A percentile compares a stretch with the other conserved stretches of the same genome.
phyloP scores from a whole-genome alignment of 1,284 basidiomycete species.

The Leccinum huronense region DNA sequence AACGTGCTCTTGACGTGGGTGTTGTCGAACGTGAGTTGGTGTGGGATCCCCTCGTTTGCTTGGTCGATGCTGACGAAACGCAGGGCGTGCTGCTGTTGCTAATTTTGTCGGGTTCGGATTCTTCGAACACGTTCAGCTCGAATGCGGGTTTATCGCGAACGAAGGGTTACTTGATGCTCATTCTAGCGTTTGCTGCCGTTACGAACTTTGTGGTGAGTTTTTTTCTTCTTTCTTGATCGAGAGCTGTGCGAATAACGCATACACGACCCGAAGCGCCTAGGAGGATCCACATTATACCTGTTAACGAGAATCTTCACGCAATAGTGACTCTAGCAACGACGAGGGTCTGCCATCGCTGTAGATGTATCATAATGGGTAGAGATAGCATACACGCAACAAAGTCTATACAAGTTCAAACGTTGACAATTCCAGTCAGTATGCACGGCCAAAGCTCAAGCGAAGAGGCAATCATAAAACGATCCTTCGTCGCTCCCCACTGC shows the following conservation, averaged over 20 bases:
- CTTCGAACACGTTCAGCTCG: constrained; percentile 62
- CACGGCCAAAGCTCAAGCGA: constrained; percentile 29
- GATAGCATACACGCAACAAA: neutral
- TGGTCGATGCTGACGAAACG: constrained; percentile 1
- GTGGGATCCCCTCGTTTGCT: neutral
- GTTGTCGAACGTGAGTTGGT: constrained; percentile 68
- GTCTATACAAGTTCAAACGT: neutral
- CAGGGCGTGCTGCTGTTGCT: constrained; percentile 72
- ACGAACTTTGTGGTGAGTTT: constrained; percentile 59
- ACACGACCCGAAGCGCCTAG: constrained; percentile 46
- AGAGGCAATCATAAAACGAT: constrained; percentile 44
- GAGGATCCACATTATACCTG: constrained; percentile 64
- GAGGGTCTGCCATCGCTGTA: neutral
- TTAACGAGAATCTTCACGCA: constrained; percentile 61
- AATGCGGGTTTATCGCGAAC: constrained; percentile 54
- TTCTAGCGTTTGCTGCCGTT: constrained; percentile 76
- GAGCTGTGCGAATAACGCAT: neutral
- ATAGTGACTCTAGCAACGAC: constrained; percentile 31
- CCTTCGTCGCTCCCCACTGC: constrained; percentile 14
- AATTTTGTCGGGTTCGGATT: constrained; percentile 69
- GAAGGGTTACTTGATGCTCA: constrained; percentile 76
- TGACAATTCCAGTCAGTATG: neutral
- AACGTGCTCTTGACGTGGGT: constrained; percentile 89
- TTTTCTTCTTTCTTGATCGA: constrained; percentile 3
- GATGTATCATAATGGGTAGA: constrained; percentile 8